Conservation (phyloP, 148 eudicot species). For the Amaranthus hypochondriacus region DNA sequence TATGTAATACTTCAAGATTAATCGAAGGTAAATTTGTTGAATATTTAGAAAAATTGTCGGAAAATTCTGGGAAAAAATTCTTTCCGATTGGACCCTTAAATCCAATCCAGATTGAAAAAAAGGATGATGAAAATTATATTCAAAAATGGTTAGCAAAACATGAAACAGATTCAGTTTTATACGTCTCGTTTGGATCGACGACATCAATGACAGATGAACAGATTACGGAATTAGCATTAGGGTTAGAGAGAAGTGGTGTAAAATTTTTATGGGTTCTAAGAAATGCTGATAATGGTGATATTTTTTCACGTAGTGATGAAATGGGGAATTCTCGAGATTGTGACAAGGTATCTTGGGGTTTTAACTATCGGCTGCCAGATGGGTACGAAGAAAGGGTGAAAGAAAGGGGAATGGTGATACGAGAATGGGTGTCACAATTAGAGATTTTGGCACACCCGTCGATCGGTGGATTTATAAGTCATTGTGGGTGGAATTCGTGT, state of each 20-base stretch:
- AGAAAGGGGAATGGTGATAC: constrained; percentile 38
- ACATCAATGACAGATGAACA: constrained; percentile 38
- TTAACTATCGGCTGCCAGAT: constrained; percentile 26
- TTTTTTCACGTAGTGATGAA: constrained; percentile 16
- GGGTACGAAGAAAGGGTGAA: constrained; percentile 56
- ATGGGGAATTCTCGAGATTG: neutral
- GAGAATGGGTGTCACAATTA: constrained; percentile 68
- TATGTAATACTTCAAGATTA: constrained; percentile 30
- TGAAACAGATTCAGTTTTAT: constrained; percentile 36
- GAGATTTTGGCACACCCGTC: constrained; percentile 51
- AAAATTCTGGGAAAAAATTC: constrained; percentile 6
- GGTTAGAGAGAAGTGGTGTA: constrained; percentile 43
- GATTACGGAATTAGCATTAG: constrained; percentile 45
- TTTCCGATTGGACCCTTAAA: constrained; percentile 19
- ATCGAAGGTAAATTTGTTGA: constrained; percentile 40
- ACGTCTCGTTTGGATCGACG: constrained; percentile 56
- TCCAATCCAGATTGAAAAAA: neutral
- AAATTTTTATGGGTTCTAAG: constrained; percentile 64
- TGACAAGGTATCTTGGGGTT: too few species aligned
- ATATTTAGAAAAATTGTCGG: constrained; percentile 4
- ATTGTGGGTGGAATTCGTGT: constrained; percentile 69
- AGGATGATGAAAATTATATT: neutral
- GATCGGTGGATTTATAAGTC: constrained; percentile 52
- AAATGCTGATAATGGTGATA: constrained; percentile 16
- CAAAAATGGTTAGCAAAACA: constrained; percentile 25